Percentiles rank a stretch among this genome's conserved stretches.
phyloP scores from a whole-genome alignment of 2,329 filamentous ascomycete genomes.

The Penicillium sp. region DNA sequence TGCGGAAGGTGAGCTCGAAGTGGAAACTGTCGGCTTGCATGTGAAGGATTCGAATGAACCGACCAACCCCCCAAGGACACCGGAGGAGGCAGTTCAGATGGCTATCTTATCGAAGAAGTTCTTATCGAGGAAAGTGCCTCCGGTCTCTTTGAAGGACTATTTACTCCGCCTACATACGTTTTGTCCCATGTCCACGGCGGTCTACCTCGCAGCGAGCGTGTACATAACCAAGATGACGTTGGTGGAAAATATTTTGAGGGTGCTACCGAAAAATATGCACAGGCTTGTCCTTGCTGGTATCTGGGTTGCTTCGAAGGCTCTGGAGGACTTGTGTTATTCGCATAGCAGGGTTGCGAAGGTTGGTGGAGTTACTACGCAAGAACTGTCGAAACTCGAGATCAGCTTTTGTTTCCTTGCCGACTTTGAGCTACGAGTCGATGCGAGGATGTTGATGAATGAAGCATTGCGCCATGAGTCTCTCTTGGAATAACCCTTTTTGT shows the following conservation, averaged over 20 bases:
- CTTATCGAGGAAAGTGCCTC: constrained; percentile 81
- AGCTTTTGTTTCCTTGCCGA: constrained; percentile 83
- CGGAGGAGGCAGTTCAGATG: constrained; percentile 73
- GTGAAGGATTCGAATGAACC: constrained; percentile 39
- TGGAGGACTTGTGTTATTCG: constrained; percentile 88
- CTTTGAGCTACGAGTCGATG: constrained; percentile 69
- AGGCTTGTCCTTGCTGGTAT: constrained; percentile 78
- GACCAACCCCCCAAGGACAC: constrained; percentile 56
- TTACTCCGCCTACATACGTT: constrained; percentile 80
- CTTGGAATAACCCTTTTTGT: background rate
- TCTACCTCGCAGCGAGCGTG: constrained; percentile 82
- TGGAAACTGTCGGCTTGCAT: constrained; percentile 34
- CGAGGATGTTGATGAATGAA: constrained; percentile 53
- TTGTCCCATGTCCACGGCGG: constrained; percentile 89
- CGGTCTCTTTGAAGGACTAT: constrained; percentile 79
- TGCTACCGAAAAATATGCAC: constrained; percentile 81
- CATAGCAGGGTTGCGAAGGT: constrained; percentile 81
- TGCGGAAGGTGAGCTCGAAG: constrained; percentile 21
- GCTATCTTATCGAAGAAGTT: constrained; percentile 87
- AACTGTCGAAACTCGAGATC: constrained; percentile 82
- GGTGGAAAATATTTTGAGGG: constrained; percentile 70
- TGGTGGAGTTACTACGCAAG: constrained; percentile 76
- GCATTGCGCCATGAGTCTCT: constrained; percentile 22
- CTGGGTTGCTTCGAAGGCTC: constrained; percentile 84
- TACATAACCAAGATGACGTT: constrained; percentile 84